phyloP scores from a whole-genome alignment of 495 filamentous ascomycete genomes.

The Penicillium samsonianum region DNA sequence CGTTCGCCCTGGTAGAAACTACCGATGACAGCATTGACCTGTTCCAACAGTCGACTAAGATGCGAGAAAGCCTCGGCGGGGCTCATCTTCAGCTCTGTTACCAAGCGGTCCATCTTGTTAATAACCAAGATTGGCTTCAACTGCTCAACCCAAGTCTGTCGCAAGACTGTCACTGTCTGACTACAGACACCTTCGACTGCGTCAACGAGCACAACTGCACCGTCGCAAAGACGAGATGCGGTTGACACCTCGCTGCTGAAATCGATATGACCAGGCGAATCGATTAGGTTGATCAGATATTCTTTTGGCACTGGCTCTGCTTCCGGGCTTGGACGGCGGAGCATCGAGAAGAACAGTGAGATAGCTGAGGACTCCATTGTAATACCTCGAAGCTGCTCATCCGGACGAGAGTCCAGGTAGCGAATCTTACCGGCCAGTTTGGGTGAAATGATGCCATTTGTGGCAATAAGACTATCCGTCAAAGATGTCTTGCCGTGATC shows the following conservation, averaged over 20 bases:
- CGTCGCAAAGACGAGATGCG: conserved; percentile 91
- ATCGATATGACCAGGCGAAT: conserved; percentile 97
- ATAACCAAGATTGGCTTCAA: conserved; percentile 92
- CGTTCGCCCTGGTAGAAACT: conserved; percentile 97
- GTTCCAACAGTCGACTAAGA: conserved; percentile 85
- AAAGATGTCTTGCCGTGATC: conserved; percentile 99
- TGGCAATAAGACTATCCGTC: conserved; percentile 93
- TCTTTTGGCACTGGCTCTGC: conserved; percentile 72
- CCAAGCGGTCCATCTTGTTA: conserved; percentile 95
- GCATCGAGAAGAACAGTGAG: conserved; percentile 92
- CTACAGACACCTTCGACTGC: conserved; percentile 98
- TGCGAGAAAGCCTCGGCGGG: conserved; percentile 87
- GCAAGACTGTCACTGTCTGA: conserved; percentile 94
- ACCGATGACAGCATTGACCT: conserved; percentile 95
- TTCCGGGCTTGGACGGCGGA: conserved; percentile 67
- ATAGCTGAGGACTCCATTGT: conserved; percentile 99
- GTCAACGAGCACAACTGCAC: conserved; percentile 93
- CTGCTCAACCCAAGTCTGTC: conserved; percentile 95
- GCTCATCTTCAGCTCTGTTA: conserved; percentile 92
- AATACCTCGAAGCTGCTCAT: conserved; percentile 95
- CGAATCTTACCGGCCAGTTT: conserved; percentile 97
- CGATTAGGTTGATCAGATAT: conserved; percentile 96
- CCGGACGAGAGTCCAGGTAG: conserved; percentile 93
- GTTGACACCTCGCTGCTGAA: conserved; percentile 99
- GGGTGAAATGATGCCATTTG: conserved; percentile 98